Evolutionary conservation across 371 early-diverging fungal species (phyloP), one percentile per base, ranked within the genome.

Genomic region (Apophysomyces elegans): DNA sequence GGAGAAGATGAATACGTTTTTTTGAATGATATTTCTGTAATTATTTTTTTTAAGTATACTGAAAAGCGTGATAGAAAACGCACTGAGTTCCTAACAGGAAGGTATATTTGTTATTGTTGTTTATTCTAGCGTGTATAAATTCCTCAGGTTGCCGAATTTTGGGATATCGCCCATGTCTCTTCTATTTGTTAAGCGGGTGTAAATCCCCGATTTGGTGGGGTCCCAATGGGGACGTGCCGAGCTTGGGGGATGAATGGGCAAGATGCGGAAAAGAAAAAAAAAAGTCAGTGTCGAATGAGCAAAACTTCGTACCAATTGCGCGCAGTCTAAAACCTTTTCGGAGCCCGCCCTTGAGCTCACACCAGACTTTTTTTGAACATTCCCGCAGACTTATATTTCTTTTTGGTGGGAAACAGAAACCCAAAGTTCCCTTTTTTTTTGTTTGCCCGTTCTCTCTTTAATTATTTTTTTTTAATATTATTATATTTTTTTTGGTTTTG

Each of bases 401-500:
- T 35, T 56, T 56, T 41, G 21, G 14, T 62, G 46, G 5, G 56
- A 37, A 41, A 41, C 1, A 41, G 41, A 41, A 50, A 26, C 7
- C n/a, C 47, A 50, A 45, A 13, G 21, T 61, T 57, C 57, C 43
- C 37, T 58, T 47, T 58, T 60, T 21, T 35, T 56, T 61, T 45
- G 37, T 45, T 66, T 41, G 36, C 36, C 64, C 32, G 32, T 63
- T 62, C 58, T 61, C 21, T 57, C 57, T 36, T 66, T 13, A 38
- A n/a, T 63, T 61, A 26, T 26, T 26, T 26, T 26, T 26, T 26
- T 2, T 26, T 26, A 26, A 3, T 26, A 26, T 26, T 26, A 13
- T 69, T 18, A 18, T 18, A 18, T 37, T 56, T 65, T 63, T 58
- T 59, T 37, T 62, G 37, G 59, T 64, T 69, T 45, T 45, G 64